These are phyloP conservation scores for Fusarium pseudocircinatum DNA, from an alignment of 2,329 filamentous ascomycete genomes.

Conservation along the genomic window DNA sequence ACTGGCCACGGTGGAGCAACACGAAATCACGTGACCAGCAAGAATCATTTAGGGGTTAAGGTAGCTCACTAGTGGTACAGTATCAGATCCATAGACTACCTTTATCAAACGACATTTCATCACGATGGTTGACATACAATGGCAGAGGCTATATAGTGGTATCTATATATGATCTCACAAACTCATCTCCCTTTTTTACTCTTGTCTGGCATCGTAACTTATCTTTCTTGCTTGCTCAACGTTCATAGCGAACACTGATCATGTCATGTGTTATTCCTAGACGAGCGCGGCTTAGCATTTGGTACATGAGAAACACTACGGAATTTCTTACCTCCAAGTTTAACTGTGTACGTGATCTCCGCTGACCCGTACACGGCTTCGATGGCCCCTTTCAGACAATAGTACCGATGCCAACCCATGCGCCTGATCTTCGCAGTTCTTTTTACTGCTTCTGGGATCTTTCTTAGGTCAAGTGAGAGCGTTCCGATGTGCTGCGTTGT, in stretches of 20 bases:
- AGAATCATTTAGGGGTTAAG: too few species aligned
- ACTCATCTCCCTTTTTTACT: not conserved
- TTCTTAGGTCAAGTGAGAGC: slow-evolving; percentile 49
- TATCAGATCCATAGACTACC: not conserved
- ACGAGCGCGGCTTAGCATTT: slow-evolving; percentile 14
- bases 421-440: slow-evolving; percentile 44
- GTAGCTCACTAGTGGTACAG: not conserved
- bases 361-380: slow-evolving; percentile 52
- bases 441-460: slow-evolving; percentile 47
- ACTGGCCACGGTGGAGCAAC: slow-evolving; percentile 24
- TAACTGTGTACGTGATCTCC: slow-evolving; percentile 50
- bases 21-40: slow-evolving; percentile 36
- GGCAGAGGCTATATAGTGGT: not conserved
- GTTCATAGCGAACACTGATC: slow-evolving; percentile 50
- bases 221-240: not conserved
- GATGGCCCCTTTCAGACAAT: slow-evolving; percentile 50
- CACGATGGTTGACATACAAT: not conserved
- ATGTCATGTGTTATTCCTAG: slow-evolving; percentile 51
- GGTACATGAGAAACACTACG: not conserved
- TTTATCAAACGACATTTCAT: not conserved
- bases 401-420: slow-evolving; percentile 51
- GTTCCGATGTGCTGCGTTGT: slow-evolving; percentile 47
- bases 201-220: not conserved
- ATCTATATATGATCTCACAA: not conserved
- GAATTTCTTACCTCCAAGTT: slow-evolving; percentile 48